phyloP scores from a whole-genome alignment of 129 eudicot species.

The Glebionis coronaria region DNA sequence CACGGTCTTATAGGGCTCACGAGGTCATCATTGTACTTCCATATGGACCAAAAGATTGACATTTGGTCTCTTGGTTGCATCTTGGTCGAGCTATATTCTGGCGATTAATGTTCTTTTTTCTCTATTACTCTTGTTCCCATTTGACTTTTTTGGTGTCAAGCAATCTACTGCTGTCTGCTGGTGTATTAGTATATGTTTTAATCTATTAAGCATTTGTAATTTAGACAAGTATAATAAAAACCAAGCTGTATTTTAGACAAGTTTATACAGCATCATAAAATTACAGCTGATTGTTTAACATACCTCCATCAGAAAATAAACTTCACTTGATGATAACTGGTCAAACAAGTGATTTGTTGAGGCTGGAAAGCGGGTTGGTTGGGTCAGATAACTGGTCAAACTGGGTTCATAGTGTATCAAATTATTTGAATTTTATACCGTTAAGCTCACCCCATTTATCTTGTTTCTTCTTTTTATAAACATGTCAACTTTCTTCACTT shows the following conservation, averaged over 20 bases:
- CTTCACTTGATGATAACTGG: too few relatives aligned
- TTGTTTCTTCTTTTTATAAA: too few relatives aligned
- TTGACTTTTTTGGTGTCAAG: slow-evolving; percentile 14
- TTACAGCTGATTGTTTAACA: too few relatives aligned
- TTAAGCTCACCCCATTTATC: slow-evolving; percentile 1
- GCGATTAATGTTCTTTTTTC: slow-evolving; percentile 53
- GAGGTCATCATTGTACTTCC: slow-evolving; percentile 89
- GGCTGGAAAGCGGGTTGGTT: too few relatives aligned
- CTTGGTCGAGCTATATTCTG: slow-evolving; percentile 77
- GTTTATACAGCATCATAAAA: too few relatives aligned
- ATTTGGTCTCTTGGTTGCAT: slow-evolving; percentile 98
- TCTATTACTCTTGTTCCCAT: slow-evolving; percentile 1
- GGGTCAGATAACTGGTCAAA: neutral
- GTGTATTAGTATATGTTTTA: neutral
- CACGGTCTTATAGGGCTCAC: slow-evolving; percentile 98
- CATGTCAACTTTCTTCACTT: too few relatives aligned
- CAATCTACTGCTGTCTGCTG: neutral
- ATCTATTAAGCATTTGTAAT: too few relatives aligned
- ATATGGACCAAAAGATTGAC: slow-evolving; percentile 87
- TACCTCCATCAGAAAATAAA: neutral
- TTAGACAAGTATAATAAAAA: too few relatives aligned
- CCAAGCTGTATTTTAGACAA: too few relatives aligned
- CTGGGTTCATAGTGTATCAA: neutral
- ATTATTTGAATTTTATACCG: neutral
- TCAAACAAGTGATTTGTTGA: neutral